Base-by-base conservation (phyloP, 1,284 basidiomycete species). In the Xerocomus amazonicus region DNA sequence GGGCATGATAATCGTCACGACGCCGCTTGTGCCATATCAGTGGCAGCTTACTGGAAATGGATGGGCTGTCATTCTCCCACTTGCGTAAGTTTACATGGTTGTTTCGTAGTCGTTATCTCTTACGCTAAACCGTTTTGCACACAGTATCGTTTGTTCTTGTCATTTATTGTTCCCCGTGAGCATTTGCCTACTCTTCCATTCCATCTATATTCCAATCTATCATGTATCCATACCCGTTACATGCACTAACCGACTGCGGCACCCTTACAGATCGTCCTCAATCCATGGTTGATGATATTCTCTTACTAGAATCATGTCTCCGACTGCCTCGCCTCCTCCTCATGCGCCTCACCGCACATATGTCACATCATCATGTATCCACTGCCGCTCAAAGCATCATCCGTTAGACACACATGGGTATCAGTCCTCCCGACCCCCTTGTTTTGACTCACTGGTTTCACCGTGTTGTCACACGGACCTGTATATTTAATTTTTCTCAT, bases 221-320 rank as follows among this genome's bases (percentile, higher is more conserved):
- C 36, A 40, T 34, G 3, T 28, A 43, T 33, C 13, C 40, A 26
- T 19, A 8, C 26, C 29, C 38, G n/a, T 48, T 23, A 47, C 36
- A 42, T 40, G 4, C 36, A 48, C 59, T 68, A 38, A 64, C 55
- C 29, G 43, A 53, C 42, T 40, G 36, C 42, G 57, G 48, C 51
- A 37, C 47, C 32, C 40, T 43, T 48, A n/a, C 51, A 84, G 79
- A 83, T 90, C 51, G 78, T 88, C 44, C 76, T 90, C 52, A 90
- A 90, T 59, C 85, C 86, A 1, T 88, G 84, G 84, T 70, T 87
- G 55, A 87, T 87, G 85, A 82, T 87, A 54, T 87, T 87, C 70
- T 84, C 82, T 2, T 87, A 86, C 62, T 87, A 59, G 59, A 43
- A 31, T 33, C 34, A 23, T 40, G 42, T 35, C 10, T 29, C 14